Evolutionary conservation across 2,329 filamentous ascomycete species (phyloP).

Genomic region (Fusarium virguliforme): DNA sequence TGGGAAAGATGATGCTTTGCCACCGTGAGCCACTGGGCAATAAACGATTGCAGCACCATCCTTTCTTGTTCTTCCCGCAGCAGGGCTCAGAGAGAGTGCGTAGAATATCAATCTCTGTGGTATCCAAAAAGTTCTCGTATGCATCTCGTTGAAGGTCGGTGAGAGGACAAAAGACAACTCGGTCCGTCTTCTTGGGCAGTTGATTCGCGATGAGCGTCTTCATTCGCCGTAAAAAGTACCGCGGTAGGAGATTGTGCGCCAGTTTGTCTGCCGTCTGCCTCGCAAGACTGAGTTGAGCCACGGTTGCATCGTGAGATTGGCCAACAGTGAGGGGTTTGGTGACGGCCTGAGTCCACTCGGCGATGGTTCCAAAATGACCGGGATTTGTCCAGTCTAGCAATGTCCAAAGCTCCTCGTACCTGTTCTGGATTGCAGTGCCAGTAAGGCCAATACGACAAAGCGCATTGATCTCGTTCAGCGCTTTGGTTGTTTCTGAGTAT

Average conservation of each 20-base stretch:
- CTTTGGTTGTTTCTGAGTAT: slow-evolving; percentile 82
- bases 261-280: slow-evolving; percentile 87
- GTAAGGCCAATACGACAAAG: slow-evolving; percentile 94
- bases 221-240: slow-evolving; percentile 92
- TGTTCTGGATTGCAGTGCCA: slow-evolving; percentile 97
- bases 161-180: slow-evolving; percentile 94
- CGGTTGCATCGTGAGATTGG: slow-evolving; percentile 92
- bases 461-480: slow-evolving; percentile 92
- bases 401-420: slow-evolving; percentile 97
- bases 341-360: slow-evolving; percentile 85
- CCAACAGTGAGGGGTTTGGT: slow-evolving; percentile 86
- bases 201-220: slow-evolving; percentile 94
- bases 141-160: slow-evolving; percentile 85
- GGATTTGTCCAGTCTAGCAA: slow-evolving; percentile 97
- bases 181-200: slow-evolving; percentile 93
- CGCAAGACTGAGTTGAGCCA: slow-evolving; percentile 84
- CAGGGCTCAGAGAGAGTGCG: slow-evolving; percentile 79
- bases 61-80: slow-evolving; percentile 74
- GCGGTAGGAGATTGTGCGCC: slow-evolving; percentile 87
- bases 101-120: slow-evolving; percentile 79
- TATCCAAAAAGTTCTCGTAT: slow-evolving; percentile 84
- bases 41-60: slow-evolving; percentile 82
- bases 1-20: slow-evolving; percentile 87
- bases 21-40: slow-evolving; percentile 77
- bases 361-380: slow-evolving; percentile 74